Evolutionary conservation across 2,329 filamentous ascomycete species (phyloP), one percentile per base, ranked within the genome.

Genomic region (Fusarium sp.): DNA sequence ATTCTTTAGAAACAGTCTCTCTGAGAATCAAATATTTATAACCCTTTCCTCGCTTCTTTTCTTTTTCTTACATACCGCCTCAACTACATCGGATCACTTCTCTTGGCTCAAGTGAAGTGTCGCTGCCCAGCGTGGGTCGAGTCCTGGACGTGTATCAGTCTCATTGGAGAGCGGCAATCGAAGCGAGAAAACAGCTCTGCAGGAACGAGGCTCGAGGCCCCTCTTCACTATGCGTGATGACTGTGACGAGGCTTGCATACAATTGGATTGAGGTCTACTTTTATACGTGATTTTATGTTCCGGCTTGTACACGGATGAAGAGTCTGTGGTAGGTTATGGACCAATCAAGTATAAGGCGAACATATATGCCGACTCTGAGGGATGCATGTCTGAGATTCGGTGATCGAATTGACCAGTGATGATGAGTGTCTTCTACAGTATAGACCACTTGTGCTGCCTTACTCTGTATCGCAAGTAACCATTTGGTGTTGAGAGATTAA

Each of bases 71-170:
- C 51, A 71, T 73, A 73, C 69, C 61, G 57, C 62, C 60, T 67
- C 56, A 45, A 18, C 34, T 40, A 16, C 44, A 44, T 56, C 58
- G 41, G 29, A 43, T 56, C 51, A 43, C 41, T 52, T 52, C 20
- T 41, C 57, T 55, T 60, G 52, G 49, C 48, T 62, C 56, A 47
- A 71, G 58, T 71, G 53, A 71, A 70, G 61, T 72, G 67, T 75
- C 72, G 76, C 58, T 77, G 74, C 77, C 75, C 74, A 72, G 75
- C 69, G 56, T 65, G 73, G 65, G 58, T 55, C 47, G 56, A 47
- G 56, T 48, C 47, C 63, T 25, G 68, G 75, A 77, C 75, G 76
- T 77, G 74, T 72, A 73, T 72, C 53, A 47, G 65, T 71, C 64
- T 67, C 38, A 79, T 79, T 78, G 73, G 71, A 75, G 70, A 45